Conservation (phyloP, 148 eudicot species). For the Persicaria tinctoria region DNA sequence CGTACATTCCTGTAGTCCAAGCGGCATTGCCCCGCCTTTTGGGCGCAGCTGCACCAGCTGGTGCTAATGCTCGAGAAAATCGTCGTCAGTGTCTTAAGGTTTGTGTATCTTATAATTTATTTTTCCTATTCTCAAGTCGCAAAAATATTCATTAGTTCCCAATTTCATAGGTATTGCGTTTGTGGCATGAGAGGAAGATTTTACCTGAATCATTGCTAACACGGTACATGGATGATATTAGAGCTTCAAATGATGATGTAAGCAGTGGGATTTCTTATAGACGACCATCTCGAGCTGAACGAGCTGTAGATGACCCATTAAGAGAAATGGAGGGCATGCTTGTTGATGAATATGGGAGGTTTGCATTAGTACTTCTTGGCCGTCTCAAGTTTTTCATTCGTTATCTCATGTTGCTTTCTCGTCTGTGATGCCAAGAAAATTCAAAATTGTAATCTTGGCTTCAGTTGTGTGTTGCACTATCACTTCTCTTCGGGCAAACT, state of each 20-base stretch:
- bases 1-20: slow-evolving; percentile 75
- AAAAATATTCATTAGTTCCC: not conserved
- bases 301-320: slow-evolving; percentile 88
- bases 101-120: slow-evolving; percentile 12
- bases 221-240: slow-evolving; percentile 65
- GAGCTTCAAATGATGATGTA: slow-evolving; percentile 46
- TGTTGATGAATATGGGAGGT: slow-evolving; percentile 99
- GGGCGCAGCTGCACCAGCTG: slow-evolving; percentile 90
- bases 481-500: not conserved
- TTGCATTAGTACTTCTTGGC: slow-evolving; percentile 7
- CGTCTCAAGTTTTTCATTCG: not conserved
- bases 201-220: slow-evolving; percentile 75
- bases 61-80: slow-evolving; percentile 69
- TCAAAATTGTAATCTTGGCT: not conserved
- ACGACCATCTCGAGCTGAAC: slow-evolving; percentile 83
- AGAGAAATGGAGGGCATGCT: slow-evolving; percentile 98
- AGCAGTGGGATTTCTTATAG: slow-evolving; percentile 43
- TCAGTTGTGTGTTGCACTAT: not conserved
- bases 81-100: slow-evolving; percentile 92
- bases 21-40: slow-evolving; percentile 76
- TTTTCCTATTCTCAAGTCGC: slow-evolving; percentile 5
- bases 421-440: not conserved
- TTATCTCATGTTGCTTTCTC: not conserved
- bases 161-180: slow-evolving; percentile 50
- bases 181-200: slow-evolving; percentile 70